These are phyloP conservation scores for Alternaria viburni DNA, from an alignment of 2,329 filamentous ascomycete genomes.

Conservation along the genomic window DNA sequence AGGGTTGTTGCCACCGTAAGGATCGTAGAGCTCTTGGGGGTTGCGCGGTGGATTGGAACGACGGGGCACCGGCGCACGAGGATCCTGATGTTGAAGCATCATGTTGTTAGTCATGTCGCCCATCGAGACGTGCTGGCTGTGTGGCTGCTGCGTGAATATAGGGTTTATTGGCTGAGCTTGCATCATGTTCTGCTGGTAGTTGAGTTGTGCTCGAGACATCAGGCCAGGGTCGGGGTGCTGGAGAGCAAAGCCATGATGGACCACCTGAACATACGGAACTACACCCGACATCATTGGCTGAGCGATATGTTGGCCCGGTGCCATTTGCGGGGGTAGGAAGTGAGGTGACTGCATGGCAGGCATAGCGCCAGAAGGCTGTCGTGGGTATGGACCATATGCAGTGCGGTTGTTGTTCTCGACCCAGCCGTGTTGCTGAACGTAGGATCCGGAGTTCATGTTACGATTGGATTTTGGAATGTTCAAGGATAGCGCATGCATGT, in stretches of 20 bases:
- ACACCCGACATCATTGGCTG: conserved; percentile 3
- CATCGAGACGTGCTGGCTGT: conserved; percentile 21
- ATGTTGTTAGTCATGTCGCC: conserved; percentile 39
- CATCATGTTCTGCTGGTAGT: conserved; percentile 10
- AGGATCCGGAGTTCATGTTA: conserved; percentile 14
- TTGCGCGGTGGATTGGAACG: conserved; percentile 16
- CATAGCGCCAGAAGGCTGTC: conserved; percentile 19
- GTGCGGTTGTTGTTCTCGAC: conserved; percentile 28
- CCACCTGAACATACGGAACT: conserved; percentile 19
- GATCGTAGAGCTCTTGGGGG: conserved; percentile 19
- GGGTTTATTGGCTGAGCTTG: conserved; percentile 18
- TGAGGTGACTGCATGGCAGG: conserved; percentile 22
- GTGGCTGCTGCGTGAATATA: conserved; percentile 18
- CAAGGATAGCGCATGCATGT: conserved; percentile 10
- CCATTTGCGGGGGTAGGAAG: conserved; percentile 14
- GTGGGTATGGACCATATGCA: conserved; percentile 16
- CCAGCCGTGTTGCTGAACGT: conserved; percentile 17
- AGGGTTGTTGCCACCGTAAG: conserved; percentile 12
- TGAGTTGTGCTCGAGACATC: conserved; percentile 17
- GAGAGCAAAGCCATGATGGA: conserved; percentile 13
- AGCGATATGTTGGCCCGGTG: conserved; percentile 19
- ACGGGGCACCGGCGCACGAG: conserved; percentile 6
- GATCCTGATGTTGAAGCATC: conserved; percentile 13
- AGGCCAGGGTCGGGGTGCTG: conserved; percentile 19
- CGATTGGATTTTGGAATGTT: conserved; percentile 18